Conservation (phyloP, 2,329 filamentous ascomycete species). For the Claviceps fusiformis region DNA sequence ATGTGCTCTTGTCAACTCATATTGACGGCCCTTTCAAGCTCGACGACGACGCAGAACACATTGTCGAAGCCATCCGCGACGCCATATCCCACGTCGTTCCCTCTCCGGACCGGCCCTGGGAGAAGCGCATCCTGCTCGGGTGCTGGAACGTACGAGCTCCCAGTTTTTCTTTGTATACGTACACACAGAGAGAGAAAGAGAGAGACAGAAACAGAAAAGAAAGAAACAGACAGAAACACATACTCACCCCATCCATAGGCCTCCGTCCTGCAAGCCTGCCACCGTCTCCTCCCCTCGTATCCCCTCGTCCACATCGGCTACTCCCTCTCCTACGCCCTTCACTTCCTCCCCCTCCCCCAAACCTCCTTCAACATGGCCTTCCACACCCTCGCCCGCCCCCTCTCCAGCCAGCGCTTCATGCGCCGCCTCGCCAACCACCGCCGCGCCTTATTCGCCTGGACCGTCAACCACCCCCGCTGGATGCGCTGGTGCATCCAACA, state of each 20-base stretch:
- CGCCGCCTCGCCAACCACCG: constrained; percentile 33
- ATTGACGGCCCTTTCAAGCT: constrained; percentile 27
- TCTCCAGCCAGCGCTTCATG: constrained; percentile 52
- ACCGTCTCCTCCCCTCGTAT: constrained; percentile 47
- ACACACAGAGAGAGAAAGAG: too few species aligned
- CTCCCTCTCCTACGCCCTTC: constrained; percentile 52
- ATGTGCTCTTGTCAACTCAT: too few species aligned
- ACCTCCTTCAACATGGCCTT: constrained; percentile 70
- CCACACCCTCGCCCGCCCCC: constrained; percentile 50
- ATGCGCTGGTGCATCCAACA: constrained; percentile 67
- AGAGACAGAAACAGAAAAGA: too few species aligned
- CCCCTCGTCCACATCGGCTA: constrained; percentile 55
- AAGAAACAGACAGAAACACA: too few species aligned
- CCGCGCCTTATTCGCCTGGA: constrained; percentile 66
- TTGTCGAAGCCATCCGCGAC: constrained; percentile 56
- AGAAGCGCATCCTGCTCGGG: constrained; percentile 60
- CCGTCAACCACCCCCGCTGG: constrained; percentile 62
- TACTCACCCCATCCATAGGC: constrained; percentile 25
- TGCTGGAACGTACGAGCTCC: constrained; percentile 54
- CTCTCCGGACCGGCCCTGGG: constrained; percentile 45
- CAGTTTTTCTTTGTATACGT: too few species aligned
- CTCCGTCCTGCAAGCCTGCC: constrained; percentile 53
- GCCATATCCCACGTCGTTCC: constrained; percentile 42
- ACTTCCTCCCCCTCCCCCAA: constrained; percentile 52
- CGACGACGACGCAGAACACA: constrained; percentile 53